Evolutionary conservation across 768 basidiomycete species (phyloP), one percentile per base, ranked within the genome.

Genomic region (Tricholoma bakamatsutake): DNA sequence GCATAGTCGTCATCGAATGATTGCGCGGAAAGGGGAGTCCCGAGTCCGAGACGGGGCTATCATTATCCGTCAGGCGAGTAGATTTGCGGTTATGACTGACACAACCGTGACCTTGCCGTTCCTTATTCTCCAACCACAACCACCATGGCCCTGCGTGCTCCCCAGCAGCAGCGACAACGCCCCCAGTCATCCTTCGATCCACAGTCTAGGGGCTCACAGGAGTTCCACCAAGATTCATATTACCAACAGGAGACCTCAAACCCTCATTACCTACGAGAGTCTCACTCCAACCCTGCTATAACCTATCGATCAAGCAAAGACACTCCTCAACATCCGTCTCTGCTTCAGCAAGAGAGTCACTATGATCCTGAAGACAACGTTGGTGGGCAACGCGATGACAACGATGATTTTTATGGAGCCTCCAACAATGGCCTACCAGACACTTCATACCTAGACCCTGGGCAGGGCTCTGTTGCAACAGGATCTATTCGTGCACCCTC

Each of bases 401-500:
- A 61, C 50, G 64, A 65, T 31, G 64, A 59, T 48, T 65, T 65
- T 55, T 65, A 60, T 56, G 62, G 64, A n/a, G 55, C 57, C 0
- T 54, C 62, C 37, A 30, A 46, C 42, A 53, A 46, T 21, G 53
- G 56, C 0, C 59, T 57, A 3, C 15, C 53, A 55, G 60, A 50
- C 42, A 49, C 2, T 60, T 52, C 8, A 50, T 64, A 46, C 54
- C 55, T 15, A n/a, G 63, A 62, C 2, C 53, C 66, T 53, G 63
- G 71, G 66, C 61, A 74, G 57, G 67, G 71, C 55, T 80, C 80
- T 4, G 66, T 76, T 43, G 71, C 78, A 6, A 72, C 79, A 7
- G 81, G 81, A 57, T 85, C 85, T 17, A 67, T 83, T 57, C 81
- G 85, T 30, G 81, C 83, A 0, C 82, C 85, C 11, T 88, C 88